Evolutionary conservation across 192 early-diverging fungal species (phyloP).

Genomic region (Mortierella antarctica): DNA sequence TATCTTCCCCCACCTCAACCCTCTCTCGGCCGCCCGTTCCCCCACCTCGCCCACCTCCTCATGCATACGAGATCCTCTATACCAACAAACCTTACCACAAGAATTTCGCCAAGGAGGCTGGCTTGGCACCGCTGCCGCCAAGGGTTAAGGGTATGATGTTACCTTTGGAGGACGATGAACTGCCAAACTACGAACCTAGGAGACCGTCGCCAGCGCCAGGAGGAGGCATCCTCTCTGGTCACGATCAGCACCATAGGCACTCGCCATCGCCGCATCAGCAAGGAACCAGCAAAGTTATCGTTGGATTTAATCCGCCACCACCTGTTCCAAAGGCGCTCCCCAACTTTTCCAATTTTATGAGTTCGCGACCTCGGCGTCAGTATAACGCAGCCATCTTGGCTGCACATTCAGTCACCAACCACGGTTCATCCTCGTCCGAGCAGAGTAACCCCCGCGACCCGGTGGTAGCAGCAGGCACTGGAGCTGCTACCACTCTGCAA

Average conservation of each 20-base stretch:
- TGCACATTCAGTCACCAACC: too few species aligned
- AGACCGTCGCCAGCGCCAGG: background rate
- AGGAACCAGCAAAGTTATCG: constrained; percentile 1
- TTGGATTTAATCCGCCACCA: constrained; percentile 16
- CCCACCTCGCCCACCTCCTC: constrained; percentile 29
- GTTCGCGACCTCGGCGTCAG: constrained; percentile 7
- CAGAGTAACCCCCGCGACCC: too few species aligned
- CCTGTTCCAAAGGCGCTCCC: constrained; percentile 13
- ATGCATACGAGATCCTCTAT: constrained; percentile 46
- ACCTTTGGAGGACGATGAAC: constrained; percentile 4
- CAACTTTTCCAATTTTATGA: constrained; percentile 11
- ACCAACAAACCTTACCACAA: constrained; percentile 51
- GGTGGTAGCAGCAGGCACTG: too few species aligned
- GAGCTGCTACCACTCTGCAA: background rate
- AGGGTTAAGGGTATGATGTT: constrained; percentile 5
- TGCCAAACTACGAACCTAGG: constrained; percentile 4
- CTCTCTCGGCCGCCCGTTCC: constrained; percentile 24
- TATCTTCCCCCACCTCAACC: background rate
- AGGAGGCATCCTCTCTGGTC: too few species aligned
- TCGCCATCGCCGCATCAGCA: background rate
- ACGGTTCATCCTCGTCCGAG: too few species aligned
- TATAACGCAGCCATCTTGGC: constrained; percentile 5
- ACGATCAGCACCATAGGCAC: too few species aligned
- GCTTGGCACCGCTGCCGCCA: constrained; percentile 28
- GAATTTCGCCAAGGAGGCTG: constrained; percentile 46